Conservation (phyloP, 2,329 filamentous ascomycete species). For the Alternaria infectoria region DNA sequence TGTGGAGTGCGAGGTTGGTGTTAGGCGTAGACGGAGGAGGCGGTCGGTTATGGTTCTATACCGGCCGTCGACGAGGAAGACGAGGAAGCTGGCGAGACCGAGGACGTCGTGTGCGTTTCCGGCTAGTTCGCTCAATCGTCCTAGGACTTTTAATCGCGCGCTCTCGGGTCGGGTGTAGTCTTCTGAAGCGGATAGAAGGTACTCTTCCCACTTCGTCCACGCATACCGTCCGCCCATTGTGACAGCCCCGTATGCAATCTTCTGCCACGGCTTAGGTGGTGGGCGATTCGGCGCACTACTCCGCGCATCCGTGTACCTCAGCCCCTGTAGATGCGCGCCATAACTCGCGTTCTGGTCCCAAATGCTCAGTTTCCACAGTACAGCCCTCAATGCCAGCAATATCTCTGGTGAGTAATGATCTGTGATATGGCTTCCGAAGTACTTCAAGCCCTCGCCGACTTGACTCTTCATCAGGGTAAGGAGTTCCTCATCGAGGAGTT, state of each 20-base stretch:
- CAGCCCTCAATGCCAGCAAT: conserved; percentile 73
- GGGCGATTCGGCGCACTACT: conserved; percentile 59
- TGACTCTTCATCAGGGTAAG: conserved; percentile 84
- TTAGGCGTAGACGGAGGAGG: conserved; percentile 80
- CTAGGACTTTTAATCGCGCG: conserved; percentile 63
- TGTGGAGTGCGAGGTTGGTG: conserved; percentile 81
- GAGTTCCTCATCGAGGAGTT: conserved; percentile 92
- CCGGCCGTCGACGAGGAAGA: conserved; percentile 88
- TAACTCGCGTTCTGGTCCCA: conserved; percentile 98
- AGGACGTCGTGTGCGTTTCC: conserved; percentile 80
- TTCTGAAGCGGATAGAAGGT: conserved; percentile 77
- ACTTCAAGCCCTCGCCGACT: conserved; percentile 85
- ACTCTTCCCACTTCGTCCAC: conserved; percentile 91
- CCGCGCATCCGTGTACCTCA: conserved; percentile 87
- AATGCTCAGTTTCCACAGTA: conserved; percentile 92
- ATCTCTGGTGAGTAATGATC: conserved; percentile 92
- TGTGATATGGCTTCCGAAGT: conserved; percentile 76
- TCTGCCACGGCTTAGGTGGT: conserved; percentile 81
- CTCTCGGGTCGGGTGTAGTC: conserved; percentile 67
- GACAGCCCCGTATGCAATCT: conserved; percentile 79
- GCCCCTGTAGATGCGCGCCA: conserved; percentile 88
- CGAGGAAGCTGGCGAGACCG: conserved; percentile 82
- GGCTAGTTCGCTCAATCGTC: conserved; percentile 70
- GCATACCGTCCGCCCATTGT: conserved; percentile 88
- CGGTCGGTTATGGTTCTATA: conserved; percentile 92